These are phyloP conservation scores for Gymnopilus junonius DNA, from an alignment of 768 basidiomycete species.

Conservation along the genomic window DNA sequence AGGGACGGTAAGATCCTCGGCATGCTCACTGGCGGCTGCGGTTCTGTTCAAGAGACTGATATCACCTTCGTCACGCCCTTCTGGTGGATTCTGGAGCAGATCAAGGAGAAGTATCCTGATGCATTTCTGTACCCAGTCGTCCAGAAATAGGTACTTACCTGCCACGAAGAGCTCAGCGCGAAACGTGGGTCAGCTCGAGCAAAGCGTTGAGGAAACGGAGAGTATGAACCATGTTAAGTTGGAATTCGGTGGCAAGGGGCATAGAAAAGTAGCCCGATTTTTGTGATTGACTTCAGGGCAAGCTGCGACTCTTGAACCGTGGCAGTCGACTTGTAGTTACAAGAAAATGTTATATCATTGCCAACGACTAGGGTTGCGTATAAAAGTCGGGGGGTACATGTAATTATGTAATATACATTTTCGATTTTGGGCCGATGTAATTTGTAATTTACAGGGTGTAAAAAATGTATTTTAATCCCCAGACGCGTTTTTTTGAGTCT, in stretches of 20 bases:
- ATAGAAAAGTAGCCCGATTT: background rate
- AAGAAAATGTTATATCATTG: background rate
- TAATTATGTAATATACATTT: background rate
- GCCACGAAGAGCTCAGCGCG: too few relatives aligned
- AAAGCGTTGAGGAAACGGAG: background rate
- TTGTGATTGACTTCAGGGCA: background rate
- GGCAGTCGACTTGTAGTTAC: background rate
- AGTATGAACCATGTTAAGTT: background rate
- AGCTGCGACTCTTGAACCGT: background rate
- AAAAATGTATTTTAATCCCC: background rate
- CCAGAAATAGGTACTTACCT: too few relatives aligned
- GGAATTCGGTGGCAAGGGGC: background rate
- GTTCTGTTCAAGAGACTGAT: too few relatives aligned
- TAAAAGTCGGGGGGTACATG: constrained; percentile 3
- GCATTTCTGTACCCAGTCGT: too few relatives aligned
- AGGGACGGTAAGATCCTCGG: too few relatives aligned
- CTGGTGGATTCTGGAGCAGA: too few relatives aligned
- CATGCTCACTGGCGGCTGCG: too few relatives aligned
- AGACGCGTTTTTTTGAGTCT: constrained; percentile 3
- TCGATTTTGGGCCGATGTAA: too few relatives aligned
- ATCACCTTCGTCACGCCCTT: too few relatives aligned
- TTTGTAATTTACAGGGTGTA: constrained; percentile 11
- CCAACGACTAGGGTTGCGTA: background rate
- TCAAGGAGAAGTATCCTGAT: too few relatives aligned
- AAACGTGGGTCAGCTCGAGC: background rate